A percentile compares a stretch with the other conserved stretches of the same genome.
Conservation (phyloP, 2,329 filamentous ascomycete species). For the Fusarium foetens region DNA sequence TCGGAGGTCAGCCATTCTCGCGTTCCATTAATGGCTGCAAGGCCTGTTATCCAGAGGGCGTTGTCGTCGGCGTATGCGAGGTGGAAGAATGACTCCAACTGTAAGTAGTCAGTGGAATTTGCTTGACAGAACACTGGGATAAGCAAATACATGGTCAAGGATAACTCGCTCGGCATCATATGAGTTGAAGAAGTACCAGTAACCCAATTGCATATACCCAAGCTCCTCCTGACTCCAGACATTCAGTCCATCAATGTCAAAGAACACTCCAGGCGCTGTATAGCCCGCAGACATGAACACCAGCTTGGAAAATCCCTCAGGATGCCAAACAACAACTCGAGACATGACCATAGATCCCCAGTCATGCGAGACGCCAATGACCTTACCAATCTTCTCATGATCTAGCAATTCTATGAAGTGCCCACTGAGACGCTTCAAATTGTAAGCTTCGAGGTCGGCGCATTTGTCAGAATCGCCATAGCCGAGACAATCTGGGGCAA, state of each 20-base stretch:
- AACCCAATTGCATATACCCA: conserved; percentile 32
- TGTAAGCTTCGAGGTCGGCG: conserved; percentile 20
- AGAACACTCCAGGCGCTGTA: conserved; percentile 7
- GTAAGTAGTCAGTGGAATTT: not conserved
- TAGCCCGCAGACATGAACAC: conserved; percentile 21
- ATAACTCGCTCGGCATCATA: conserved; percentile 21
- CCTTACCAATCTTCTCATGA: conserved; percentile 9
- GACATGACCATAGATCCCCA: conserved; percentile 29
- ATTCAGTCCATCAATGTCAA: conserved; percentile 30
- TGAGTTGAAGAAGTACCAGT: conserved; percentile 39
- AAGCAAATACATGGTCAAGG: conserved; percentile 2
- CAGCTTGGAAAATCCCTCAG: conserved; percentile 9
- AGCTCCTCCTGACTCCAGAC: not conserved
- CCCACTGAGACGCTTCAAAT: conserved; percentile 6
- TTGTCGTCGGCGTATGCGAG: conserved; percentile 26
- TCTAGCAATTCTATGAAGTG: conserved; percentile 31
- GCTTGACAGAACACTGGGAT: accelerated
- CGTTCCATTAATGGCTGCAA: conserved; percentile 19
- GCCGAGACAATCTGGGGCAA: conserved; percentile 36
- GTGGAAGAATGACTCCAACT: conserved; percentile 37
- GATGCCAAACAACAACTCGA: conserved; percentile 23
- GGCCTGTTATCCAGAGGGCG: not conserved
- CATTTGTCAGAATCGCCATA: conserved; percentile 36
- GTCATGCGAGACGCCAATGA: conserved; percentile 34
- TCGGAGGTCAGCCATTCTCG: conserved; percentile 23